These are phyloP conservation scores for Dorcoceras hygrometricum DNA, from an alignment of 257 asterid genomes.

Conservation along the genomic window DNA sequence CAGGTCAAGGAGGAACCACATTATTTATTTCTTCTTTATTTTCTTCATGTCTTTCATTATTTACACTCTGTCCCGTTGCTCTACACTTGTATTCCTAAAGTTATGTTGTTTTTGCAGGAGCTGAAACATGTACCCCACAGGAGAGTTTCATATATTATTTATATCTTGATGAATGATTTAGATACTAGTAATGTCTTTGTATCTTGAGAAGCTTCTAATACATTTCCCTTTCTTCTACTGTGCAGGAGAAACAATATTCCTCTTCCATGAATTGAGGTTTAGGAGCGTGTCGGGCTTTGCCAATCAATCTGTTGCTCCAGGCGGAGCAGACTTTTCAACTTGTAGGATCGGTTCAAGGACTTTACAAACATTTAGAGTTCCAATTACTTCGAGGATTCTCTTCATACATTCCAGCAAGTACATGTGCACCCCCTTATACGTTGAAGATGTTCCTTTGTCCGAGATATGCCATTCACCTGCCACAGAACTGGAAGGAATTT, in stretches of 20 bases:
- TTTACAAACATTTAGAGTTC: slow-evolving; percentile 12
- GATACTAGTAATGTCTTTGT: slow-evolving; percentile 7
- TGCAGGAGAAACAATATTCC: slow-evolving; percentile 28
- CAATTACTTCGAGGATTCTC: slow-evolving; percentile 3
- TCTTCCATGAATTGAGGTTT: slow-evolving; percentile 22
- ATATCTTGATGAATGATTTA: slow-evolving; percentile 25
- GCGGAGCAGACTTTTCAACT: slow-evolving; percentile 1
- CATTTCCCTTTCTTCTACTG: not conserved
- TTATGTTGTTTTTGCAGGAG: slow-evolving; percentile 65
- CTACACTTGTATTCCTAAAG: slow-evolving; percentile 30
- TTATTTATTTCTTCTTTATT: slow-evolving; percentile 15
- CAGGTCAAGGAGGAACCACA: slow-evolving; percentile 41
- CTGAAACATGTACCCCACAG: slow-evolving; percentile 38
- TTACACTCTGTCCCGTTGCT: slow-evolving; percentile 22
- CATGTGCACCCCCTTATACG: not conserved
- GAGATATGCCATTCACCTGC: not conserved
- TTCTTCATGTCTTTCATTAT: slow-evolving; percentile 15
- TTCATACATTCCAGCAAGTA: not conserved
- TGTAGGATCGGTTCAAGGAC: not conserved
- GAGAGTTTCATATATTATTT: slow-evolving; percentile 43
- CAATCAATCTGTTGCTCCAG: not conserved
- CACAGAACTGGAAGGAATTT: not conserved
- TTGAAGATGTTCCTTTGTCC: not conserved
- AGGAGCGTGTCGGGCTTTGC: slow-evolving; percentile 14
- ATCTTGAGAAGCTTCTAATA: slow-evolving; percentile 21